Conservation (phyloP, 306 rosid species). For the Malus asiatica region DNA sequence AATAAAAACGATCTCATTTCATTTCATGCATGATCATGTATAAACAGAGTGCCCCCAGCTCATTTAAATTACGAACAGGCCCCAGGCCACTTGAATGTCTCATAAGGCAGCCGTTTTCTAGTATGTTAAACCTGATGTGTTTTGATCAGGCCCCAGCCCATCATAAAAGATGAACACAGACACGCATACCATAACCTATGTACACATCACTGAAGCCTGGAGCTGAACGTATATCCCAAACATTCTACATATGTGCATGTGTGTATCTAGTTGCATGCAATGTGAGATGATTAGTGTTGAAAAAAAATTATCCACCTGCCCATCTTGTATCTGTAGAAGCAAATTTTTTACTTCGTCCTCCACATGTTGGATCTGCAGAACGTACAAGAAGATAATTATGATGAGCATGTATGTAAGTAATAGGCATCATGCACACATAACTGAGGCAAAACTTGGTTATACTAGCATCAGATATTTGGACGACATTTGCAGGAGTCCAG, state of each 20-base stretch:
- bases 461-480: not conserved
- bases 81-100: not conserved
- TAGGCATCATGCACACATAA: not conserved
- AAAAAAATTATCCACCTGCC: slow-evolving; percentile 41
- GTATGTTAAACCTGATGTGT: not conserved
- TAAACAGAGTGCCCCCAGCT: not conserved
- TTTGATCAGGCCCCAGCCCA: not conserved
- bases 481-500: not conserved
- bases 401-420: not conserved
- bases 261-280: not conserved
- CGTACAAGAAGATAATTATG: not conserved
- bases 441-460: not conserved
- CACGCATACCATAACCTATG: not conserved
- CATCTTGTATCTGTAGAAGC: slow-evolving; percentile 60
- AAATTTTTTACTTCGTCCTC: slow-evolving; percentile 62
- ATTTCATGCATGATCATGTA: not conserved
- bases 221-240: not conserved
- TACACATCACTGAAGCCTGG: not conserved
- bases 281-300: not conserved
- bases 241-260: not conserved
- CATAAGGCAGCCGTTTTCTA: not conserved
- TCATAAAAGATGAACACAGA: not conserved
- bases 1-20: not conserved
- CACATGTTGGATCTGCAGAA: slow-evolving; percentile 52
- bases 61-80: not conserved